phyloP scores from a whole-genome alignment of 352 stramenopile species.

The Pythium sukuiense region DNA sequence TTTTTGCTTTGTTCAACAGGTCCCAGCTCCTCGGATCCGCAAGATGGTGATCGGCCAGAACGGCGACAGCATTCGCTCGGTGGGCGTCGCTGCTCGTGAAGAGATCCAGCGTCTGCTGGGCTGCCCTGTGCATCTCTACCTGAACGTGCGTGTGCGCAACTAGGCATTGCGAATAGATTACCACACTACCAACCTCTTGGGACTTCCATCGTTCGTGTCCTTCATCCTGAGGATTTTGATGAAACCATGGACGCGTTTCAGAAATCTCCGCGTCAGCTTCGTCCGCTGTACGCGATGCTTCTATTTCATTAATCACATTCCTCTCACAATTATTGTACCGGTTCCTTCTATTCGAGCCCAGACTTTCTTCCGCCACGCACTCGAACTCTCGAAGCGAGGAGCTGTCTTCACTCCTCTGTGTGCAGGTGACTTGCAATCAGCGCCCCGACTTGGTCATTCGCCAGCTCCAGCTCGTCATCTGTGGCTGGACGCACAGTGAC shows the following conservation, averaged over 20 bases:
- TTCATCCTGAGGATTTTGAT: neutral
- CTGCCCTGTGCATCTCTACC: slow-evolving; percentile 75
- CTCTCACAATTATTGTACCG: neutral
- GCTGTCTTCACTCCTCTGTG: slow-evolving; percentile 1
- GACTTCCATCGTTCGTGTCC: neutral
- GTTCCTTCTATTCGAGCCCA: slow-evolving; percentile 4
- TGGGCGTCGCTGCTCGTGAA: slow-evolving; percentile 68
- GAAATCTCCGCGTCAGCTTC: neutral
- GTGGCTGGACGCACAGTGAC: slow-evolving; percentile 57
- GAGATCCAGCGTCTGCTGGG: slow-evolving; percentile 79
- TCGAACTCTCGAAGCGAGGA: neutral
- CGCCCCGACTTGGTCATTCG: slow-evolving; percentile 34
- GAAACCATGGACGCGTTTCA: neutral
- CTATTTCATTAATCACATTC: slow-evolving; percentile 3
- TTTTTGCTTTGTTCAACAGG: slow-evolving; percentile 28
- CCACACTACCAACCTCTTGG: slow-evolving; percentile 1
- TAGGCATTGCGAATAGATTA: neutral
- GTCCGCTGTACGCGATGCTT: neutral
- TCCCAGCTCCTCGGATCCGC: slow-evolving; percentile 67
- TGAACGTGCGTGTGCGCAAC: slow-evolving; percentile 79
- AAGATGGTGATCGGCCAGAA: slow-evolving; percentile 84
- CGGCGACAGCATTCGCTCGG: slow-evolving; percentile 70
- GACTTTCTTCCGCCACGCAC: too few relatives aligned
- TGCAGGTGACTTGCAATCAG: slow-evolving; percentile 28
- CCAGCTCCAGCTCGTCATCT: slow-evolving; percentile 39